Conservation (phyloP, 345 rosid genomes). For the Citrus maxima region DNA sequence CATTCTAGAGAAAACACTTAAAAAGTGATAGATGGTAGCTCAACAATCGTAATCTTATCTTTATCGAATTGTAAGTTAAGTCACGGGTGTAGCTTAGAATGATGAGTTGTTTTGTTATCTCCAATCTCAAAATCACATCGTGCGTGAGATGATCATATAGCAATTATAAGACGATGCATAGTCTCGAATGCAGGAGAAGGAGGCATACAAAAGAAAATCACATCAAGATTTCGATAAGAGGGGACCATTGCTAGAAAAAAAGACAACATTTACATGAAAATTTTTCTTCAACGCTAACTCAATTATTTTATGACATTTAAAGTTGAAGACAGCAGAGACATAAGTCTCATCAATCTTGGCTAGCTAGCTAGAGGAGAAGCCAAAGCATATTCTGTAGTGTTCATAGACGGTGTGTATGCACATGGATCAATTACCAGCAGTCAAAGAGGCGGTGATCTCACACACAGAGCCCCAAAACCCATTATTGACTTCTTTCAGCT, state of each 20-base stretch:
- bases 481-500: neutral
- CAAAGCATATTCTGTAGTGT: neutral
- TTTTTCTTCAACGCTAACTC: neutral
- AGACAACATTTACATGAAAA: neutral
- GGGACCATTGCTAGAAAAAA: conserved; percentile 9
- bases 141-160: no score
- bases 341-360: neutral
- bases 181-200: neutral
- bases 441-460: conserved; percentile 4
- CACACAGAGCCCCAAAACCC: neutral
- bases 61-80: no score
- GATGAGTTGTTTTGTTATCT: no score
- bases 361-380: no score
- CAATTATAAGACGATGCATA: neutral
- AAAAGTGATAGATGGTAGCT: no score
- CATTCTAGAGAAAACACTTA: no score
- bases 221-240: neutral
- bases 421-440: neutral
- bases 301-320: neutral
- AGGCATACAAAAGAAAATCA: neutral
- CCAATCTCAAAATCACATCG: neutral
- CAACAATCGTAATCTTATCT: no score
- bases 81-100: no score
- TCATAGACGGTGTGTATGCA: neutral
- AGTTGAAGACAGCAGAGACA: neutral